These are phyloP conservation scores for Orbilia oligospora DNA, from an alignment of 2,329 filamentous ascomycete species.

Conservation along the genomic window DNA sequence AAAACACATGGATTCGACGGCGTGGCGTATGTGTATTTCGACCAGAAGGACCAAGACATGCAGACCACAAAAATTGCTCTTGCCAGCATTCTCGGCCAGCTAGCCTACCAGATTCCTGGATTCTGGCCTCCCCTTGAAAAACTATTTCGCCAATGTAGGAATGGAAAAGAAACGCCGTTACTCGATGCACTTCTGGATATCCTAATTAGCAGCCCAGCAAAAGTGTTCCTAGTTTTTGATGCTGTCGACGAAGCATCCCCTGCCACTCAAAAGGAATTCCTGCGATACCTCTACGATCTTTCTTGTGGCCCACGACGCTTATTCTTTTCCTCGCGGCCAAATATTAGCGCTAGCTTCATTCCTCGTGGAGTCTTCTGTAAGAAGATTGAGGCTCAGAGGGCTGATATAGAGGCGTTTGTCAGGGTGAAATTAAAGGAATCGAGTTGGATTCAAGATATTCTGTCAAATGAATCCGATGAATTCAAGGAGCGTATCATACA, in stretches of 20 bases:
- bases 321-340: slow-evolving; percentile 3
- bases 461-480: slow-evolving; percentile 1
- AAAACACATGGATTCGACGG: slow-evolving; percentile 4
- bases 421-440: not conserved
- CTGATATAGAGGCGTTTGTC: not conserved
- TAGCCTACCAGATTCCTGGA: not conserved
- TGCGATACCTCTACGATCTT: not conserved
- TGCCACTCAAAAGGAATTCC: not conserved
- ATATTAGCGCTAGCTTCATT: not conserved
- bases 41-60: not conserved
- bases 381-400: slow-evolving; percentile 1
- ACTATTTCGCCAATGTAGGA: not conserved
- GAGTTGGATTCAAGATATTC: slow-evolving; percentile 5
- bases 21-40: not conserved
- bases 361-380: slow-evolving; percentile 2
- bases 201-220: not conserved
- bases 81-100: not conserved
- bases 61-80: not conserved
- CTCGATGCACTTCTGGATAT: not conserved
- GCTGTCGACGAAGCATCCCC: not conserved
- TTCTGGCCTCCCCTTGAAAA: slow-evolving; percentile 5
- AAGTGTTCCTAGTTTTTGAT: not conserved
- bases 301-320: not conserved
- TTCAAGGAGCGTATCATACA: slow-evolving; percentile 6
- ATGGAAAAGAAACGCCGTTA: slow-evolving; percentile 1